These are phyloP conservation scores for Eucalyptus lansdowneana DNA, from an alignment of 345 rosid species.

Conservation along the genomic window DNA sequence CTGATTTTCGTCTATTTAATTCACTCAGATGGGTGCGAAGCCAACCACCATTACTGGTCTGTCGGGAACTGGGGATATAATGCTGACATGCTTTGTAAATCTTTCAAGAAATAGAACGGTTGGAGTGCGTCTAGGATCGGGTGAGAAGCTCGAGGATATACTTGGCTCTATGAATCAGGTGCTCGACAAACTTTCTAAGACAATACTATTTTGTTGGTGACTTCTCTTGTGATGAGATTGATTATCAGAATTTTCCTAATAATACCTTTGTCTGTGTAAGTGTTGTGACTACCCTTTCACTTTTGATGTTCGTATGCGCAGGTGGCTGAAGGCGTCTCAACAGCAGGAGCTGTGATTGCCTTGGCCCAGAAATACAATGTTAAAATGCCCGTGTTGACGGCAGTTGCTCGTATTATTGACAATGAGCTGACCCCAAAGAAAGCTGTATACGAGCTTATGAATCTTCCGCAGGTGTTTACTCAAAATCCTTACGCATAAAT, in stretches of 20 bases:
- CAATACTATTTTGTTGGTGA: background rate
- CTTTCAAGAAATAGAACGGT: slow-evolving; percentile 88
- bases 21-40: slow-evolving; percentile 84
- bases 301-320: background rate
- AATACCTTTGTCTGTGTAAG: background rate
- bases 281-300: background rate
- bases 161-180: slow-evolving; percentile 86
- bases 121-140: slow-evolving; percentile 89
- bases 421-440: slow-evolving; percentile 74
- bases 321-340: slow-evolving; percentile 96
- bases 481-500: background rate
- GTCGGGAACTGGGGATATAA: slow-evolving; percentile 93
- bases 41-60: slow-evolving; percentile 81
- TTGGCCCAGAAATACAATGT: slow-evolving; percentile 92
- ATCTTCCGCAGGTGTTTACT: slow-evolving; percentile 21
- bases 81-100: slow-evolving; percentile 90
- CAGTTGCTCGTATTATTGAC: slow-evolving; percentile 85
- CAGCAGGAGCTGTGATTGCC: slow-evolving; percentile 92
- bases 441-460: slow-evolving; percentile 82
- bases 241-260: background rate
- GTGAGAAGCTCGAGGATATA: slow-evolving; percentile 81
- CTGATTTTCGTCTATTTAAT: background rate
- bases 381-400: slow-evolving; percentile 87
- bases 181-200: background rate
- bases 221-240: background rate